phyloP scores from a whole-genome alignment of 371 early-diverging fungal species.

The Lichtheimia ornata region DNA sequence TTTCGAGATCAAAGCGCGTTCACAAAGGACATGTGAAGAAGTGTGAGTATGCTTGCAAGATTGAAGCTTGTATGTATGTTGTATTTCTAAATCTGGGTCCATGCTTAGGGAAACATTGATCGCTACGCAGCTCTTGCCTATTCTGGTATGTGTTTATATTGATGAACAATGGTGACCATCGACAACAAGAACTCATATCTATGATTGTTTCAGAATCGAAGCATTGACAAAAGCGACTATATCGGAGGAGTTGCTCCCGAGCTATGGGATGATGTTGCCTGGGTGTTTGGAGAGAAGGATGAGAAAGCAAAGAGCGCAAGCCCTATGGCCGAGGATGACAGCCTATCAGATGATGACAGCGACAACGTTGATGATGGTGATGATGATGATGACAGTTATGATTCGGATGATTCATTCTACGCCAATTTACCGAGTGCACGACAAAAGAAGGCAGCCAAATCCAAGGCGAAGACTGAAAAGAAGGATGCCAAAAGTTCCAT shows the following conservation, averaged over 20 bases:
- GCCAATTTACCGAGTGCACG: background rate
- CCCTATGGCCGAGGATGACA: background rate
- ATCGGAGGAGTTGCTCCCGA: background rate
- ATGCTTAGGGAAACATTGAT: background rate
- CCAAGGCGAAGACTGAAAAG: background rate
- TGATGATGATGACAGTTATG: background rate
- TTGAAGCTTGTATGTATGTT: background rate
- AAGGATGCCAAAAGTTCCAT: background rate
- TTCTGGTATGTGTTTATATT: background rate
- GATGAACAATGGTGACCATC: background rate
- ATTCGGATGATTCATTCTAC: conserved; percentile 8
- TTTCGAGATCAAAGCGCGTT: conserved; percentile 8
- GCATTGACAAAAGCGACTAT: background rate
- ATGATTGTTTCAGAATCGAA: background rate
- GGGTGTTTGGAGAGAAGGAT: background rate
- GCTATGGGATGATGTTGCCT: background rate
- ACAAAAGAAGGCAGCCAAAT: background rate
- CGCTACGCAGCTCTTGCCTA: background rate
- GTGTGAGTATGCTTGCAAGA: background rate
- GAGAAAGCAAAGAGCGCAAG: background rate
- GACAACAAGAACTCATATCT: background rate
- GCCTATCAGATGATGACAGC: background rate
- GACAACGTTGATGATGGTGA: background rate
- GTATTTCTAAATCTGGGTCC: background rate
- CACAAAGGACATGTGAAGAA: background rate